phyloP scores from a whole-genome alignment of 2,329 filamentous ascomycete species.

The Aspergillus sp. region DNA sequence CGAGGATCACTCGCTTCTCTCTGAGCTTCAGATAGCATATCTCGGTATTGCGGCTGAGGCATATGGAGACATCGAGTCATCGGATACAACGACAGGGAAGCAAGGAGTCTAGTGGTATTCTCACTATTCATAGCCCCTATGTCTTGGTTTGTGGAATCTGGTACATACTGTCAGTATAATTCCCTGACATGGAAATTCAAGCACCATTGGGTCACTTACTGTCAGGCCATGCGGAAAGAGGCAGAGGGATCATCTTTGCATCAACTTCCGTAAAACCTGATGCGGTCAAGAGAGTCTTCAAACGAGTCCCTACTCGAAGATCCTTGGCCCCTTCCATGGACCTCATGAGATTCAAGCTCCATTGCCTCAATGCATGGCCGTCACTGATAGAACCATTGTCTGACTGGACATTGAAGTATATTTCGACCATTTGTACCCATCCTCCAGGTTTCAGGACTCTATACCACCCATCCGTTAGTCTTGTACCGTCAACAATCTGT shows the following conservation, averaged over 20 bases:
- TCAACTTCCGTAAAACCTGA: constrained; percentile 71
- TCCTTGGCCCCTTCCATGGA: constrained; percentile 66
- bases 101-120: constrained; percentile 40
- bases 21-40: constrained; percentile 37
- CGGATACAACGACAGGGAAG: constrained; percentile 44
- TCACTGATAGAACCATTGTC: constrained; percentile 76
- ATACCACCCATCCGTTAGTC: constrained; percentile 10
- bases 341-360: constrained; percentile 66
- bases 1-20: constrained; percentile 37
- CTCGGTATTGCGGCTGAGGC: constrained; percentile 38
- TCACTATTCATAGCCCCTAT: constrained; percentile 44
- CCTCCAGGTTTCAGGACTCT: constrained; percentile 66
- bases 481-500: neutral
- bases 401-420: constrained; percentile 82
- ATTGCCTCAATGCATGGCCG: constrained; percentile 63
- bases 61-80: constrained; percentile 45
- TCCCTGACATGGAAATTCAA: neutral
- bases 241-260: constrained; percentile 63
- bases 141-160: constrained; percentile 43
- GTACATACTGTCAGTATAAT: constrained; percentile 19
- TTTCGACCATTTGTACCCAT: constrained; percentile 87
- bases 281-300: constrained; percentile 58
- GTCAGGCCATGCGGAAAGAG: constrained; percentile 68
- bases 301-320: constrained; percentile 61
- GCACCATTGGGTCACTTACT: constrained; percentile 47